Evolutionary conservation across 441 rosid species (phyloP).

Genomic region (Erodium texanum): DNA sequence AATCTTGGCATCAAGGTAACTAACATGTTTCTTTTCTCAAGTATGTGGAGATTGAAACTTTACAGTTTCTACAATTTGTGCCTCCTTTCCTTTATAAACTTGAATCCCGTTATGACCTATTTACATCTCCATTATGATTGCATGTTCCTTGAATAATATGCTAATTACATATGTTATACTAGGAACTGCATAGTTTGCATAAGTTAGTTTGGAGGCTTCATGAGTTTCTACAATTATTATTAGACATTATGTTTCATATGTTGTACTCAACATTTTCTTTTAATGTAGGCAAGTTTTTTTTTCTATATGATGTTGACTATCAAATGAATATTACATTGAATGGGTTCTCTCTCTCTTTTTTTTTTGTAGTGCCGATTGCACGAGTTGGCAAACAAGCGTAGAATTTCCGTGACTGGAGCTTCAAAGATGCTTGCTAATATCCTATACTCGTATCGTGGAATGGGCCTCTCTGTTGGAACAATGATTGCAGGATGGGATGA

Average conservation of each 20-base stretch:
- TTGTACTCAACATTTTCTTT: background rate
- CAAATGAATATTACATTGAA: background rate
- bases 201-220: background rate
- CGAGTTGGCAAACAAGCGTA: slow-evolving; percentile 93
- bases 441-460: slow-evolving; percentile 90
- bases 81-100: background rate
- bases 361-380: slow-evolving; percentile 74
- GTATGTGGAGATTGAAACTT: background rate
- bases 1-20: slow-evolving; percentile 84
- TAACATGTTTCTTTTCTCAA: background rate
- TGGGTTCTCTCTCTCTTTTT: background rate
- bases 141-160: background rate
- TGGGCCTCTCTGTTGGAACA: slow-evolving; percentile 97
- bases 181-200: background rate
- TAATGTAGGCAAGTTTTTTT: background rate
- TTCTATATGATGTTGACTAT: background rate
- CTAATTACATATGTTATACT: background rate
- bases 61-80: background rate
- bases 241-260: background rate
- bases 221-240: background rate
- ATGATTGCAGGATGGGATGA: slow-evolving; percentile 99
- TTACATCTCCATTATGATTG: background rate
- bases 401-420: slow-evolving; percentile 98
- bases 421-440: slow-evolving; percentile 95
- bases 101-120: background rate